Base-by-base conservation (phyloP, 768 basidiomycete genomes). In the Fomitopsis serialis region DNA sequence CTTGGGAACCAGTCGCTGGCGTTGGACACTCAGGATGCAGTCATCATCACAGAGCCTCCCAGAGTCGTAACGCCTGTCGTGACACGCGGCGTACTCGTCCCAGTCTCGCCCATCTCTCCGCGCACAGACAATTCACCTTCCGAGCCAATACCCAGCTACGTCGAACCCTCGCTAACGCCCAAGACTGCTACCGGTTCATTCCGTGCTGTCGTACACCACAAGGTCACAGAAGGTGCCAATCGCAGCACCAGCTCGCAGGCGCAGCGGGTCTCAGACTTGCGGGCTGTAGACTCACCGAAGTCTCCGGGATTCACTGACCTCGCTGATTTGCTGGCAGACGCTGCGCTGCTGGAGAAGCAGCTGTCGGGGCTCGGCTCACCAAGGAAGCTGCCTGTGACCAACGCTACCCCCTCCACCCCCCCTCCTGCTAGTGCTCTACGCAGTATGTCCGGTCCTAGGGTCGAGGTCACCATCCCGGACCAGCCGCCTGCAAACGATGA, bases 181-280 rank as follows among this genome's bases (percentile, higher is more conserved):
- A 57, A 59, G 27, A 48, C 61, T 3, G 59, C 58, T 0, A 63
- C 58, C 13, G 56, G 55, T 36, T 63, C 64, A 29, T 70, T 70
- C 60, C 62, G 48, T 43, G 69, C 69, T 2, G 65, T 70, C 23
- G 70, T 70, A 25, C 70, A 70, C 40, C 58, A 61, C 35, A 66
- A 65, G 54, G 61, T 62, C 0, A 43, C 48, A 15, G 34, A 57
- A 53, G 56, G 57, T 45, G 56, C 54, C 15, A 54, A 53, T 23
- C 54, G 53, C 32, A 22, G 53, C 40, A 50, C 46, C 40, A 22
- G 19, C n/a, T 19, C 13, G 3, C 22, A 22, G 21, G 19, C 22
- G 12, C 8, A 2, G 32, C 48, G 34, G 19, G n/a, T 40, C n/a
- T 17, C n/a, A 3, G 35, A 23, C 48, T 29, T 21, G 15, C 48